Base-by-base conservation (phyloP, 257 asterid species). In the Nicotiana benthamiana region DNA sequence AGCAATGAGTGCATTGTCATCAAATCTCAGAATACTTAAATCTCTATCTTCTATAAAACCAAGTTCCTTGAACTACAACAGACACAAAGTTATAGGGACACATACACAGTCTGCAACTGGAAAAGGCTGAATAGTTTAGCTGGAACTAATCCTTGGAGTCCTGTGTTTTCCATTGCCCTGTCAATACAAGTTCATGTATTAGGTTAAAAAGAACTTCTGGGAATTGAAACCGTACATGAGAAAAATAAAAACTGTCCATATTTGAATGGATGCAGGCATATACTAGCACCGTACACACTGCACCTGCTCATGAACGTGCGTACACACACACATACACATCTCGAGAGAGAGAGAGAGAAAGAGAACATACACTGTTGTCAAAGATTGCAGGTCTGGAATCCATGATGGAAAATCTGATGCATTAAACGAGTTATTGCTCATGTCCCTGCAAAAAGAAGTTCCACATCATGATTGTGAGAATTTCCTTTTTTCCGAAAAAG, bases 31-130 rank as follows among this genome's bases (percentile, higher is more conserved):
- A 24, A 51, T 51, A 51, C 56, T 51, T 1, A 13, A n/a, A 13
- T 51, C 18, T 51, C 56, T 51, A 51, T 51, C 5, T 18, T 3
- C 13, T 51, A 51, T 51, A 51, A 51, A 51, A 51, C 5, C 18
- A 51, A 51, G 40, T 57, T 67, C 17, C 27, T 75, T 62, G 18
- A 76, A 75, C 57, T 34, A 76, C 22, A 79, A 9, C 13, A 10
- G 51, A 59, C 22, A 28, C 80, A 59, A 52, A 22, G 61, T 57
- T 11, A 17, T 30, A 32, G 60, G 46, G 30, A 77, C 56, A 83
- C 93, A 89, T 80, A 94, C 98, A 94, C 92, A 81, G 89, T 89
- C 82, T 94, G 97, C 91, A 94, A 77, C 83, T 90, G 94, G 81
- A 54, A 34, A 80, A 88, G 92, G 82, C 87, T 80, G 82, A 94